Conservation (phyloP, 2,329 filamentous ascomycete genomes). For the Botrytis byssoidea region DNA sequence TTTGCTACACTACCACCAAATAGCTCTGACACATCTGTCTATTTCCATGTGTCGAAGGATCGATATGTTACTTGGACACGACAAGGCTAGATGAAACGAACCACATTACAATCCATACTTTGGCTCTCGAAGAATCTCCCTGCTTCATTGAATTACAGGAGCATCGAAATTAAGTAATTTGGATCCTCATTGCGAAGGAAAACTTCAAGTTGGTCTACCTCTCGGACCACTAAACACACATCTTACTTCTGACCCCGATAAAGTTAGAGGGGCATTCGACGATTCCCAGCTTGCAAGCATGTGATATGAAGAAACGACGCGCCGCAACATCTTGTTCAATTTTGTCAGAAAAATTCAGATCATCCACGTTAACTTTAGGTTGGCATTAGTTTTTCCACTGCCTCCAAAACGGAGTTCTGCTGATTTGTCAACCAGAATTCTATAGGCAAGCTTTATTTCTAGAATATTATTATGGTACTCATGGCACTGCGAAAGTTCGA, state of each 20-base stretch:
- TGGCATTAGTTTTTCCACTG: neutral
- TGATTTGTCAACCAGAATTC: neutral
- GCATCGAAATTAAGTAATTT: neutral
- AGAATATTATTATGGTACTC: neutral
- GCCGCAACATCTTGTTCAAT: neutral
- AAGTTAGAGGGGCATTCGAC: neutral
- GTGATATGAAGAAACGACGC: too few relatives aligned
- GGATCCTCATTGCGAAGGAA: neutral
- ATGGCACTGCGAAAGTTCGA: neutral
- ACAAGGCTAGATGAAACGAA: neutral
- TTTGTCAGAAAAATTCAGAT: neutral
- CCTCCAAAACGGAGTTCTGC: neutral
- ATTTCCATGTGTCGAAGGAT: neutral
- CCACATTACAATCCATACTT: neutral
- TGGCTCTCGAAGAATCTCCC: neutral
- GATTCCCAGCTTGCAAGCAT: neutral
- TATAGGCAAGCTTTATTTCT: neutral
- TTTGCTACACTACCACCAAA: neutral
- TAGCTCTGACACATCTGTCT: neutral
- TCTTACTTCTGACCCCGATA: too few relatives aligned
- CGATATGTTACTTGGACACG: neutral
- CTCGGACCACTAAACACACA: neutral
- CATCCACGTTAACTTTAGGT: too few relatives aligned
- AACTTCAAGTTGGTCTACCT: neutral
- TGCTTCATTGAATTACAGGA: neutral